These are phyloP conservation scores for Pseudogymnoascus sp. DNA, from an alignment of 2,329 filamentous ascomycete genomes.

Conservation along the genomic window DNA sequence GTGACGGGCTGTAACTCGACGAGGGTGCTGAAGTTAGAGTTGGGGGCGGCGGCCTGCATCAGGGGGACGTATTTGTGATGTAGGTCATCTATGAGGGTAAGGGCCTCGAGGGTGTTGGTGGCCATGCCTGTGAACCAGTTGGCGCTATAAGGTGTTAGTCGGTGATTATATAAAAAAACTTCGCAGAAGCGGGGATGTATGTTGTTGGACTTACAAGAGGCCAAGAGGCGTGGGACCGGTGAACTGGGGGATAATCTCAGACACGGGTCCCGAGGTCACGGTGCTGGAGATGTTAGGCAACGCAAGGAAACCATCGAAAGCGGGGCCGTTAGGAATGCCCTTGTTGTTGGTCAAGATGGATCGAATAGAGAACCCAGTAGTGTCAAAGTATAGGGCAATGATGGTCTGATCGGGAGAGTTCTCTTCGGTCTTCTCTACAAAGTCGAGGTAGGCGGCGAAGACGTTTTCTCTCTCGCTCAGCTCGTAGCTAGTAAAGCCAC, in stretches of 20 bases:
- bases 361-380: conserved; percentile 12
- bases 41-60: conserved; percentile 16
- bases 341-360: conserved; percentile 11
- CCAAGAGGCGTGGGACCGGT: conserved; percentile 16
- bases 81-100: conserved; percentile 15
- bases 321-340: conserved; percentile 4
- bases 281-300: conserved; percentile 16
- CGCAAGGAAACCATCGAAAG: conserved; percentile 14
- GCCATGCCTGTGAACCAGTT: conserved; percentile 31
- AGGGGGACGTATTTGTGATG: conserved; percentile 13
- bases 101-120: conserved; percentile 14
- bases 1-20: conserved; percentile 28
- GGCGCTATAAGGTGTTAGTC: conserved; percentile 17
- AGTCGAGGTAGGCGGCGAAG: conserved; percentile 16
- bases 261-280: conserved; percentile 12
- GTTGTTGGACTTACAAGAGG: conserved; percentile 14
- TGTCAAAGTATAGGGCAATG: conserved; percentile 15
- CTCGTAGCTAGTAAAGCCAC: conserved; percentile 17
- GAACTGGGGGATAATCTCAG: conserved; percentile 16
- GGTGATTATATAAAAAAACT: conserved; percentile 14
- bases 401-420: conserved; percentile 24
- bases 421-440: conserved; percentile 16
- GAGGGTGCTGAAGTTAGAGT: conserved; percentile 22
- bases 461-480: conserved; percentile 13
- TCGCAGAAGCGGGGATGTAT: conserved; percentile 9